Evolutionary conservation across 1,284 basidiomycete species (phyloP), one percentile per base, ranked within the genome.

Genomic region (Trametes pubescens): DNA sequence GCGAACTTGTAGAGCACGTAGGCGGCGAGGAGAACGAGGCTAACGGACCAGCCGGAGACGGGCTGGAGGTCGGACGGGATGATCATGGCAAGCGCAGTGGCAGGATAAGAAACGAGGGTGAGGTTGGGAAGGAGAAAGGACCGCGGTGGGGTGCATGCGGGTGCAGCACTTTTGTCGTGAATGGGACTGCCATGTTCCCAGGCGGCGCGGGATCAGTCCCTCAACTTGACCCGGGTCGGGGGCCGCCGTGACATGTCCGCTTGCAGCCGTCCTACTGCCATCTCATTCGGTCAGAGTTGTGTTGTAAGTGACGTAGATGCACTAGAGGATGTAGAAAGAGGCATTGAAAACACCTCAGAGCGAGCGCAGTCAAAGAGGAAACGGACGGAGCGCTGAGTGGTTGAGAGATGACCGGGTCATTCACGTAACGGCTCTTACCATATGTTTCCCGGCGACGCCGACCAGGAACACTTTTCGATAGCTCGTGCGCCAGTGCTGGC

Each of bases 1-100:
- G 65, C 22, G 55, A 65, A 8, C 46, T 64, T 69, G 57, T 67
- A 51, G 16, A 67, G 9, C n/a, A 65, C 49, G 37, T 70, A 74
- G 18, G 70, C 21, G 0, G 56, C 64, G 18, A 29, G 21, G 37
- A 64, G n/a, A 22, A 61, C n/a, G 29, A 62, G 58, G 35, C 55
- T 29, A 21, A 48, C 47, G 38, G 56, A 57, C 63, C 57, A 57
- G 24, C 59, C 49, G 10, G 66, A 47, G 54, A 64, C 21, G 1
- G 29, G 16, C 32, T 44, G 51, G 9, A 62, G 16, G 47, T 64
- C 61, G 34, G 47, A 29, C 16, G 54, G 54, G 56, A 64, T 56
- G 59, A 57, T 58, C 68, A 65, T 66, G 48, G 40, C 35, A 54
- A 34, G 21, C 24, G 46, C 14, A 29, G 24, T 62, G 60, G 52